Conservation (phyloP, 345 rosid genomes). For the Boechera retrofracta region DNA sequence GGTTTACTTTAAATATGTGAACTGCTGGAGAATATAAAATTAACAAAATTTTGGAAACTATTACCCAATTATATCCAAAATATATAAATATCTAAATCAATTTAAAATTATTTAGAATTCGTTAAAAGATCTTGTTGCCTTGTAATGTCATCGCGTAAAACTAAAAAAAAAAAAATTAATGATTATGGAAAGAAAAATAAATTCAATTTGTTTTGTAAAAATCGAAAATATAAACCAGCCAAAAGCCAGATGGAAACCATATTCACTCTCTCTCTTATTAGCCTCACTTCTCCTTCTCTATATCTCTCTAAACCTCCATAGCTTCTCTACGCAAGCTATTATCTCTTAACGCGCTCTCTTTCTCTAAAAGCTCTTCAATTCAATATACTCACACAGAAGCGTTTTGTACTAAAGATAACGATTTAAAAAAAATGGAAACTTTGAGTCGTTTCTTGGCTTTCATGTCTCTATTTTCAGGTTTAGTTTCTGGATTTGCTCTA, state of each 20-base stretch:
- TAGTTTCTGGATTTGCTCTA: slow-evolving; percentile 61
- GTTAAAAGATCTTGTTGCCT: slow-evolving; percentile 20
- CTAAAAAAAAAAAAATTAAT: not conserved
- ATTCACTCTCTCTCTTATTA: slow-evolving; percentile 34
- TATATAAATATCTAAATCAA: not conserved
- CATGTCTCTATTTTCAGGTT: slow-evolving; percentile 48
- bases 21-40: not conserved
- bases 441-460: slow-evolving; percentile 45
- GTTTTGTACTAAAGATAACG: not conserved
- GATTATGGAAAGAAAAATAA: slow-evolving; percentile 13
- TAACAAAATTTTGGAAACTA: not conserved
- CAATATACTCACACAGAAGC: slow-evolving; percentile 6
- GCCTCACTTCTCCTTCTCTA: slow-evolving; percentile 35
- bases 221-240: slow-evolving; percentile 42
- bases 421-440: slow-evolving; percentile 45
- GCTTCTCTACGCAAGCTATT: slow-evolving; percentile 37
- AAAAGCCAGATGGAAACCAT: slow-evolving; percentile 50
- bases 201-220: not conserved
- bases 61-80: slow-evolving; percentile 7
- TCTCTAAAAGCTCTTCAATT: slow-evolving; percentile 12
- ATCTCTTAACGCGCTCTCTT: slow-evolving; percentile 39
- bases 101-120: not conserved
- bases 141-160: slow-evolving; percentile 24
- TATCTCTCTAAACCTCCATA: slow-evolving; percentile 36
- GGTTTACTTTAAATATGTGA: not conserved